phyloP scores from a whole-genome alignment of 768 basidiomycete species.

The Suillus alpinus region DNA sequence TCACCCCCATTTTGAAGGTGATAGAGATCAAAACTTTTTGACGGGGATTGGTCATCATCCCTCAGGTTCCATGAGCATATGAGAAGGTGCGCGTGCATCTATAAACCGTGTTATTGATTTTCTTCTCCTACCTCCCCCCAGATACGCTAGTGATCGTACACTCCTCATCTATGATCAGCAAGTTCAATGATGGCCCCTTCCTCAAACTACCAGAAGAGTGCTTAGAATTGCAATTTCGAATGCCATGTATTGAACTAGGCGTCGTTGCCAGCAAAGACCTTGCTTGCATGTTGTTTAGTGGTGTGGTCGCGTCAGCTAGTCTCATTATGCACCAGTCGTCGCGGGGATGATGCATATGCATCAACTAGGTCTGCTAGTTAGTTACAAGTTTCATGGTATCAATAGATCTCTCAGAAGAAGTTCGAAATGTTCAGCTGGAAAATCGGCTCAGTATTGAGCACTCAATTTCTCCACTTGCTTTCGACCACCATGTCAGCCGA shows the following conservation, averaged over 20 bases:
- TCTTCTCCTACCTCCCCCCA: neutral
- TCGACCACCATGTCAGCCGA: conserved; percentile 25
- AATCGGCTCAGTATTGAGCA: neutral
- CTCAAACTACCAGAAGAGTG: neutral
- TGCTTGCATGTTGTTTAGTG: neutral
- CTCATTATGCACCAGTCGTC: neutral
- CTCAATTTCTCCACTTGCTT: neutral
- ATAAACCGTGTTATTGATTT: neutral
- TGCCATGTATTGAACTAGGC: neutral
- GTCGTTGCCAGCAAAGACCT: neutral
- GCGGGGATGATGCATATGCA: neutral
- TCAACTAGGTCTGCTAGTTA: neutral
- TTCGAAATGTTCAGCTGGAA: no score
- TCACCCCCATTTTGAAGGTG: no score
- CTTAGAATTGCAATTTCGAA: neutral
- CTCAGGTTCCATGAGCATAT: neutral
- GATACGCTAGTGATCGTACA: neutral
- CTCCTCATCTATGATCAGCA: neutral
- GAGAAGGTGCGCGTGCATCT: neutral
- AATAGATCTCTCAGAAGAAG: neutral
- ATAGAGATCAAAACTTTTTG: no score
- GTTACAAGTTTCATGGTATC: neutral
- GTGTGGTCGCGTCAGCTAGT: neutral
- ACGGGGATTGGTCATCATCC: no score
- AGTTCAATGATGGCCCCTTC: neutral